Conservation (phyloP, 2,329 filamentous ascomycete genomes). For the Stagonosporopsis chrysanthemi region DNA sequence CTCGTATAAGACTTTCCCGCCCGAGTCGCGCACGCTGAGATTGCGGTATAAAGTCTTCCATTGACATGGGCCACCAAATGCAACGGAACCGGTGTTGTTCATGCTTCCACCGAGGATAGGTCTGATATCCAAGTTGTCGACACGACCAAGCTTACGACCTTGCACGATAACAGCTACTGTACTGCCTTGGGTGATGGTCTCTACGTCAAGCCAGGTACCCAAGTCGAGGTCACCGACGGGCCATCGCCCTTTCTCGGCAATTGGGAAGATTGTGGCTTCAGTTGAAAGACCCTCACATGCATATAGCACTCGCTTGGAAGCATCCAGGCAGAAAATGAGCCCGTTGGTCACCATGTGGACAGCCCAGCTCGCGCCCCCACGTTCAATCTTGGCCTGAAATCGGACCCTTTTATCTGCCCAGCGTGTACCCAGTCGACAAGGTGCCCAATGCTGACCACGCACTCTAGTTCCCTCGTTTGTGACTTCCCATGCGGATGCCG, state of each 20-base stretch:
- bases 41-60: constrained; percentile 12
- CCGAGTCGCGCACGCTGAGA: constrained; percentile 1
- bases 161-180: constrained; percentile 5
- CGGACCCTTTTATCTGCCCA: constrained; percentile 12
- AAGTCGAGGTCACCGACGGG: background rate
- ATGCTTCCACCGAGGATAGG: constrained; percentile 15
- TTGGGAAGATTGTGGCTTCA: constrained; percentile 16
- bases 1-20: constrained; percentile 2
- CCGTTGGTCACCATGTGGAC: constrained; percentile 23
- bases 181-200: constrained; percentile 1
- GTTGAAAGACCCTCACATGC: constrained; percentile 16
- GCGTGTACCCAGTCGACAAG: constrained; percentile 16
- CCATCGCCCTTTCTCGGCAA: constrained; percentile 15
- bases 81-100: constrained; percentile 18
- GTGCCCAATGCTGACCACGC: constrained; percentile 20
- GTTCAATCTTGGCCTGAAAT: constrained; percentile 12
- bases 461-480: constrained; percentile 11
- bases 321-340: constrained; percentile 20
- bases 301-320: background rate
- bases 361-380: constrained; percentile 17
- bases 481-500: constrained; percentile 18
- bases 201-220: constrained; percentile 7
- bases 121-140: constrained; percentile 8
- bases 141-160: background rate
- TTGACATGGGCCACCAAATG: constrained; percentile 18